These are phyloP conservation scores for Phytopythium boreale DNA, from an alignment of 352 stramenopile genomes.

Conservation along the genomic window DNA sequence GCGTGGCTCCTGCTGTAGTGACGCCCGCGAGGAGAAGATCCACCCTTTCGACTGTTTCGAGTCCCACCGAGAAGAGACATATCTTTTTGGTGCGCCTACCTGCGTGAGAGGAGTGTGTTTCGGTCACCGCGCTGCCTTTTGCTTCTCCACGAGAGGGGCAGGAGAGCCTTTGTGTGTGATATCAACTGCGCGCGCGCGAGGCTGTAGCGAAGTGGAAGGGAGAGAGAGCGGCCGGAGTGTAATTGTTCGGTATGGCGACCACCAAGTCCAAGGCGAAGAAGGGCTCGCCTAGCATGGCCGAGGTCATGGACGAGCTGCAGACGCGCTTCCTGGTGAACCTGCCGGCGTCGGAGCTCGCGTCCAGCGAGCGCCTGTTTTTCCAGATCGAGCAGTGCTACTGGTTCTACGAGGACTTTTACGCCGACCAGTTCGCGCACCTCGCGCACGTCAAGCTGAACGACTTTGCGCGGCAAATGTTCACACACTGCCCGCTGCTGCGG, in stretches of 20 bases:
- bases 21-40: neutral
- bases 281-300: conserved; percentile 54
- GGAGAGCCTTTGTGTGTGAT: neutral
- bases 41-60: neutral
- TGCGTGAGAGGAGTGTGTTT: neutral
- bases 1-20: neutral
- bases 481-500: conserved; percentile 86
- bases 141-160: neutral
- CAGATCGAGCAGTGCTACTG: conserved; percentile 97
- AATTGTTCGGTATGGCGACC: neutral
- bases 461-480: conserved; percentile 92
- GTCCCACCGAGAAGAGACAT: neutral
- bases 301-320: conserved; percentile 95
- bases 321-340: conserved; percentile 96
- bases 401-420: conserved; percentile 98
- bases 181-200: no score
- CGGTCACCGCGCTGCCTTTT: neutral
- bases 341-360: conserved; percentile 86
- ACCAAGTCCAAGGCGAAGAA: conserved; percentile 14
- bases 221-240: neutral
- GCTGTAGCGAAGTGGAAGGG: neutral
- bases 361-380: conserved; percentile 95
- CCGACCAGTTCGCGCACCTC: conserved; percentile 82
- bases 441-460: conserved; percentile 93
- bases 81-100: neutral